A percentile compares a stretch with the other conserved stretches of the same genome.
Conservation (phyloP, 805 yeast genomes). For the Vanderwaltozyma polyspora region DNA sequence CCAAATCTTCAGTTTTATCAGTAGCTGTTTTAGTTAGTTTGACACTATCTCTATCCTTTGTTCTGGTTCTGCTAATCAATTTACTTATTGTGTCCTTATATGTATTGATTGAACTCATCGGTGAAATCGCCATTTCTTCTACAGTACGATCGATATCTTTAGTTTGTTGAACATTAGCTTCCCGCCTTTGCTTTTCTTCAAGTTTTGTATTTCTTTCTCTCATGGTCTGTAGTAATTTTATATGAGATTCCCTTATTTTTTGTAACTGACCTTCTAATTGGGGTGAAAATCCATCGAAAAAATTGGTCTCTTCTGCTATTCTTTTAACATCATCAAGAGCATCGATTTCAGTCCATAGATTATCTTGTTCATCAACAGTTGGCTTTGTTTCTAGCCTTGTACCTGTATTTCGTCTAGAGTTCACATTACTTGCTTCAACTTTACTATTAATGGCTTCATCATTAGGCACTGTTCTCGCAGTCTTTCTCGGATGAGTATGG, state of each 20-base stretch:
- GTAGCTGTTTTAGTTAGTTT: too few species aligned
- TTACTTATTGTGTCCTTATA: too few species aligned
- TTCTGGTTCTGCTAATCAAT: neutral
- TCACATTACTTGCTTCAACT: neutral
- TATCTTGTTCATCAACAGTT: constrained; percentile 8
- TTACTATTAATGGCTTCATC: neutral
- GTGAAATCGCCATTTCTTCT: neutral
- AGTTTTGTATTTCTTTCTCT: constrained; percentile 19
- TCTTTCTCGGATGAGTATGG: too few species aligned
- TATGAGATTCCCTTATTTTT: constrained; percentile 48
- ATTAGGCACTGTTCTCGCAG: constrained; percentile 1
- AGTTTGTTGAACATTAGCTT: neutral
- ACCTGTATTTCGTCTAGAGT: neutral
- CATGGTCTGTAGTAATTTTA: constrained; percentile 30
- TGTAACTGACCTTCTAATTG: constrained; percentile 28
- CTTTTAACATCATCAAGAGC: constrained; percentile 68
- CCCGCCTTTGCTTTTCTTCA: constrained; percentile 10
- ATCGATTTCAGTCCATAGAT: constrained; percentile 77
- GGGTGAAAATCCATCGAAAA: constrained; percentile 34
- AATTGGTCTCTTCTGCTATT: constrained; percentile 40
- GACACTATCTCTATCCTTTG: neutral
- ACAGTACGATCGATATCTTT: neutral
- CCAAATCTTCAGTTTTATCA: too few species aligned
- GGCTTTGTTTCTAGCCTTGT: constrained; percentile 37
- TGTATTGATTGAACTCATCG: too few species aligned